A percentile compares a stretch with the other conserved stretches of the same genome.
Evolutionary conservation across 1,284 basidiomycete genomes (phyloP).

Genomic region (Irpex sp.): DNA sequence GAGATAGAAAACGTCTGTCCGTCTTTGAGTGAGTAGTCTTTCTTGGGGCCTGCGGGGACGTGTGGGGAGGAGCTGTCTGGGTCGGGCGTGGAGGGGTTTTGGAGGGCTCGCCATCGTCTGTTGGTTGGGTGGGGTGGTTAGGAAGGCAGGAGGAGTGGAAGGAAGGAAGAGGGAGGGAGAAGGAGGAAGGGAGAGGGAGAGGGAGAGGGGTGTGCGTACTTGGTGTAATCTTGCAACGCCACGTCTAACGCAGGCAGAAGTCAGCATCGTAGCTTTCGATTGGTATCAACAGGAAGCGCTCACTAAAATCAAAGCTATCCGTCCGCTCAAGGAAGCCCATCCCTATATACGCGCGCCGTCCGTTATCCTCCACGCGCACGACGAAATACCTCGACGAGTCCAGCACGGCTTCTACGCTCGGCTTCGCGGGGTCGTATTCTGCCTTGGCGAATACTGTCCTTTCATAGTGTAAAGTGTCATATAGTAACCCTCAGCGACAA

Average conservation of each 20-base stretch:
- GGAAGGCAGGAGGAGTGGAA: not conserved
- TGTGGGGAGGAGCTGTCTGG: constrained; percentile 47
- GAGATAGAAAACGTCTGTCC: constrained; percentile 94
- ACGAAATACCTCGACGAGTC: constrained; percentile 98
- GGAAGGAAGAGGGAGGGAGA: not conserved
- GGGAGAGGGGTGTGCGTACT: constrained; percentile 44
- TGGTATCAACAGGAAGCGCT: constrained; percentile 26
- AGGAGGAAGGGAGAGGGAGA: not conserved
- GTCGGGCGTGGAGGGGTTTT: constrained; percentile 46
- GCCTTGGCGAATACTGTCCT: constrained; percentile 83
- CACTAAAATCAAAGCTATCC: constrained; percentile 93
- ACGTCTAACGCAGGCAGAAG: constrained; percentile 55
- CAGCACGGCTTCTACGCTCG: constrained; percentile 91
- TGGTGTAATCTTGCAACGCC: constrained; percentile 92
- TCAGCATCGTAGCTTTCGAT: not conserved
- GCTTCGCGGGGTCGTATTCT: constrained; percentile 80
- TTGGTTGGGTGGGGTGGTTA: not conserved
- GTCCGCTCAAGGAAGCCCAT: constrained; percentile 91
- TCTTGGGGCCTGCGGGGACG: constrained; percentile 76
- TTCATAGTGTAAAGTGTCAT: not conserved
- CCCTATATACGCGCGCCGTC: constrained; percentile 88
- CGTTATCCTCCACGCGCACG: constrained; percentile 83
- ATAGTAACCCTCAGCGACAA: not conserved
- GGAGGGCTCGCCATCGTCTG: constrained; percentile 59
- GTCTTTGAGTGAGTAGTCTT: constrained; percentile 94